phyloP scores from a whole-genome alignment of 2,329 filamentous ascomycete genomes.

The Bretziella fagacearum region DNA sequence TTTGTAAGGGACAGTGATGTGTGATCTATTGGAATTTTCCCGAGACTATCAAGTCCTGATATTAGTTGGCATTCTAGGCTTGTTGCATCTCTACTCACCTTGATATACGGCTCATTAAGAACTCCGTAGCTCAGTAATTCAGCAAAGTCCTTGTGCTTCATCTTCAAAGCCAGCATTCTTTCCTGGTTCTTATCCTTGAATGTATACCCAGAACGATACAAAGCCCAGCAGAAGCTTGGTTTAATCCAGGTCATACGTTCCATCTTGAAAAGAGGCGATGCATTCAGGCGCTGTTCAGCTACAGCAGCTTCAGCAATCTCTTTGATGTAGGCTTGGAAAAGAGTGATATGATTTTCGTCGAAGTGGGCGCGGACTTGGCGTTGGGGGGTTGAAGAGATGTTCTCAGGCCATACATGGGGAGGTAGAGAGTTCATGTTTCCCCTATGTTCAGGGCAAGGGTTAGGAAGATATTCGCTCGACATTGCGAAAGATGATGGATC shows the following conservation, averaged over 20 bases:
- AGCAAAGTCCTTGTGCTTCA: conserved; percentile 34
- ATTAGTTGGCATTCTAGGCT: background rate
- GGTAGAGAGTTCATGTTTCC: background rate
- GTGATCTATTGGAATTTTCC: background rate
- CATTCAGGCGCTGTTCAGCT: conserved; percentile 31
- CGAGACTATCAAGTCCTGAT: background rate
- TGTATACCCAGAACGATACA: conserved; percentile 44
- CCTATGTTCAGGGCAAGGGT: background rate
- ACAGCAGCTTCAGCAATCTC: conserved; percentile 38
- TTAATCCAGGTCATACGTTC: conserved; percentile 50
- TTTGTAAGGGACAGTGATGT: background rate
- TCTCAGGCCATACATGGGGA: background rate
- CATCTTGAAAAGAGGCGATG: conserved; percentile 34
- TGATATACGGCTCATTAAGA: conserved; percentile 18
- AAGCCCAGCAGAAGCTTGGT: conserved; percentile 46
- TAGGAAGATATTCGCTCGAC: background rate
- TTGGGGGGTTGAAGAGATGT: conserved; percentile 19
- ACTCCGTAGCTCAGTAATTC: conserved; percentile 26
- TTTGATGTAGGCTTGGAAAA: conserved; percentile 44
- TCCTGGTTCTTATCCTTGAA: conserved; percentile 38
- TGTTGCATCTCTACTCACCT: background rate
- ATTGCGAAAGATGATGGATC: background rate
- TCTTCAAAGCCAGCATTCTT: conserved; percentile 39
- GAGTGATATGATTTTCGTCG: conserved; percentile 34
- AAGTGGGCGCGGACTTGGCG: conserved; percentile 37